These are phyloP conservation scores for Alternaria dauci DNA, from an alignment of 2,329 filamentous ascomycete species.

Conservation along the genomic window DNA sequence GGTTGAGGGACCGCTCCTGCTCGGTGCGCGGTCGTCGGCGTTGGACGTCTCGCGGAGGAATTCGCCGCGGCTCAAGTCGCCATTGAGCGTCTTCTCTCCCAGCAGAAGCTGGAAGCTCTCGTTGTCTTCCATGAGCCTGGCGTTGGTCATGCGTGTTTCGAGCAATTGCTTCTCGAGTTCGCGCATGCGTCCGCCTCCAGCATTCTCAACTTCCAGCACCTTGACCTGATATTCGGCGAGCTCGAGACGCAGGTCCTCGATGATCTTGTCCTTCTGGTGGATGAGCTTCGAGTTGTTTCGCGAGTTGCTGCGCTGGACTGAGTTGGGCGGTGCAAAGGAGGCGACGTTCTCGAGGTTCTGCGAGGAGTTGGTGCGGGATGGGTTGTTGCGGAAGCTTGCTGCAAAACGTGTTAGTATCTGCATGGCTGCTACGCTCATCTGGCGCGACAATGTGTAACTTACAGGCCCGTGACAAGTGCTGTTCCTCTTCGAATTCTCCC, in stretches of 20 bases:
- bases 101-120: slow-evolving; percentile 96
- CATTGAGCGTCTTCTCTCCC: slow-evolving; percentile 93
- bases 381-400: slow-evolving; percentile 57
- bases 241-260: slow-evolving; percentile 89
- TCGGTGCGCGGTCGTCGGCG: slow-evolving; percentile 43
- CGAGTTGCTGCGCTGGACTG: slow-evolving; percentile 85
- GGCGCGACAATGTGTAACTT: slow-evolving; percentile 37
- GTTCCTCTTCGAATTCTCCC: slow-evolving; percentile 58
- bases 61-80: slow-evolving; percentile 84
- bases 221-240: slow-evolving; percentile 96
- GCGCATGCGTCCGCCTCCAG: slow-evolving; percentile 84
- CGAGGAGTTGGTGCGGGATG: slow-evolving; percentile 57
- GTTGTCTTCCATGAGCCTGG: slow-evolving; percentile 96
- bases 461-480: slow-evolving; percentile 62
- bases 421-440: background rate
- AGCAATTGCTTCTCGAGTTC: slow-evolving; percentile 91
- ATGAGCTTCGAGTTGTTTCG: slow-evolving; percentile 88
- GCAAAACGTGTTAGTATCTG: slow-evolving; percentile 29
- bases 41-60: slow-evolving; percentile 68
- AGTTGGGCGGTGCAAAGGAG: slow-evolving; percentile 86
- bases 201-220: slow-evolving; percentile 91
- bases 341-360: slow-evolving; percentile 77
- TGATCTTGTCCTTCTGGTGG: slow-evolving; percentile 94
- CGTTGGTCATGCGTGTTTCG: slow-evolving; percentile 94
- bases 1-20: slow-evolving; percentile 46